Conservation (phyloP, 768 basidiomycete species). For the Sistotremastrum niveocremeum region DNA sequence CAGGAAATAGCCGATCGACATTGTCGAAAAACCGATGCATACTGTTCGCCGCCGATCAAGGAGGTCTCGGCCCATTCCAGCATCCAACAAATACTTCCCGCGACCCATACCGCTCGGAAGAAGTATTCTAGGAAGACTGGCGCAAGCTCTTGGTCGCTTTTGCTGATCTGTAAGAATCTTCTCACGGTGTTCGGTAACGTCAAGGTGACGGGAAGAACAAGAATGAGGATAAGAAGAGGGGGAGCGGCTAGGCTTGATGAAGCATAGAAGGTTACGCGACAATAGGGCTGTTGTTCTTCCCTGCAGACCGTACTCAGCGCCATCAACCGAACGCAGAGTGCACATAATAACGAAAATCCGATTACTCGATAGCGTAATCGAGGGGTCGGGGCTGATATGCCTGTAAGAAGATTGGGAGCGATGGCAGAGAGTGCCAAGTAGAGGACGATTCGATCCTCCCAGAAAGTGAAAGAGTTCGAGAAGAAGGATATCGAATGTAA, state of each 20-base stretch:
- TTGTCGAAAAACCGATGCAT: constrained; percentile 32
- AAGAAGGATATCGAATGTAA: constrained; percentile 68
- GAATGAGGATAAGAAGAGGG: constrained; percentile 40
- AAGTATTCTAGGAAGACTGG: constrained; percentile 45
- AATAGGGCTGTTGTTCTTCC: constrained; percentile 89
- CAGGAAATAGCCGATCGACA: constrained; percentile 52
- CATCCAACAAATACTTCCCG: constrained; percentile 59
- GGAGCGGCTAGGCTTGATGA: constrained; percentile 57
- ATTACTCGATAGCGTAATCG: constrained; percentile 67
- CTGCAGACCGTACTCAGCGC: constrained; percentile 77
- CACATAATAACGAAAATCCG: constrained; percentile 53
- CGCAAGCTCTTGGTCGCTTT: constrained; percentile 65
- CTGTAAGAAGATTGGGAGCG: constrained; percentile 42
- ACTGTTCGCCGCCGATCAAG: constrained; percentile 26
- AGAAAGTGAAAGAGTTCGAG: constrained; percentile 95
- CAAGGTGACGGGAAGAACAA: constrained; percentile 44
- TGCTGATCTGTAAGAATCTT: constrained; percentile 27
- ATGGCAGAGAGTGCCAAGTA: constrained; percentile 62
- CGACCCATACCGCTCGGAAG: constrained; percentile 42
- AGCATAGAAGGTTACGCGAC: constrained; percentile 79
- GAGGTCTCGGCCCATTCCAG: constrained; percentile 67
- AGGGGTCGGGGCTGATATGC: constrained; percentile 51
- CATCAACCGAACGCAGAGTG: constrained; percentile 60
- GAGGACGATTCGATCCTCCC: constrained; percentile 79
- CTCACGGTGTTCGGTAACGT: constrained; percentile 43